Evolutionary conservation across 2,329 filamentous ascomycete genomes (phyloP).

Genomic region (Colletotrichum higginsianum): DNA sequence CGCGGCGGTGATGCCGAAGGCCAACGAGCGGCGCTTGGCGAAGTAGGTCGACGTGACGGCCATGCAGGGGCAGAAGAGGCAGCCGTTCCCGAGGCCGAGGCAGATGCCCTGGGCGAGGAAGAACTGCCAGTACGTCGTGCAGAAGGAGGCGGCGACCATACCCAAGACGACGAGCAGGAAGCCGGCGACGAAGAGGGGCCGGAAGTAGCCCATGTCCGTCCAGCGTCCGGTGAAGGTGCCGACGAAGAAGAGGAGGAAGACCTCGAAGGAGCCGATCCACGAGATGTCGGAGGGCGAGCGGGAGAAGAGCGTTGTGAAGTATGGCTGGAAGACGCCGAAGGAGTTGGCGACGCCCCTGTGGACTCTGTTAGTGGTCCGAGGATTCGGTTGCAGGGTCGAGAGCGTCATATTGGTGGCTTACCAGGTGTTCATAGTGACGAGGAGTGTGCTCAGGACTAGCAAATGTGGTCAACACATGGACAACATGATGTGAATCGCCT

Average conservation of each 20-base stretch:
- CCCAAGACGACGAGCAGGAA: conserved; percentile 60
- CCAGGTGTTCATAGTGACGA: conserved; percentile 67
- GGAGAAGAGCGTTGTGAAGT: conserved; percentile 60
- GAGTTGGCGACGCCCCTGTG: conserved; percentile 67
- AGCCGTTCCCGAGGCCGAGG: conserved; percentile 71
- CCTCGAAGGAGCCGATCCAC: conserved; percentile 69
- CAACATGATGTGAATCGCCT: background rate
- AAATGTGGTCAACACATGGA: background rate
- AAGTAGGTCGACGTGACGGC: conserved; percentile 79
- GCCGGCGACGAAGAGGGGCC: conserved; percentile 58
- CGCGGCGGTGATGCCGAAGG: conserved; percentile 73
- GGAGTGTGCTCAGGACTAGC: conserved; percentile 57
- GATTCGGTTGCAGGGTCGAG: too few relatives aligned
- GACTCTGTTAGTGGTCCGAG: background rate
- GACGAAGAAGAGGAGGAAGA: conserved; percentile 70
- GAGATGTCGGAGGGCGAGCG: conserved; percentile 63
- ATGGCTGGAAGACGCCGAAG: conserved; percentile 69
- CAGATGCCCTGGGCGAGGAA: conserved; percentile 69
- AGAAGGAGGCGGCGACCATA: conserved; percentile 62
- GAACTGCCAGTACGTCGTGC: conserved; percentile 68
- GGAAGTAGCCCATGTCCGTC: conserved; percentile 69
- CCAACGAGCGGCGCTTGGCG: conserved; percentile 67
- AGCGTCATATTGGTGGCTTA: conserved; percentile 30
- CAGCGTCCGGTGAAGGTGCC: conserved; percentile 67
- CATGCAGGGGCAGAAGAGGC: conserved; percentile 75